Evolutionary conservation across 768 basidiomycete species (phyloP).

Genomic region (Russula foetens): DNA sequence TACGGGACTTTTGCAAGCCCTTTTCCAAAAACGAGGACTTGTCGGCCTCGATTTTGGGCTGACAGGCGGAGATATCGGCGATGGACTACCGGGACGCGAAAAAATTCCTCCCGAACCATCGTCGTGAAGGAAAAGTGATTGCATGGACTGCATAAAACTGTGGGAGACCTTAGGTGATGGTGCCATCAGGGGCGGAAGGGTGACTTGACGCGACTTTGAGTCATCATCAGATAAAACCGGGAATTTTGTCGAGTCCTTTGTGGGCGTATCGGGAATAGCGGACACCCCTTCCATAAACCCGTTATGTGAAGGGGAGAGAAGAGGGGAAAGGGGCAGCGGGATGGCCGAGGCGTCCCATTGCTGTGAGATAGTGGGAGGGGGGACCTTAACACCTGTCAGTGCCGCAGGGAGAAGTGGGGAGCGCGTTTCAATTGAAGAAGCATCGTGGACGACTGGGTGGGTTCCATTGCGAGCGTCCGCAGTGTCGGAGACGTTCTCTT

Average conservation of each 20-base stretch:
- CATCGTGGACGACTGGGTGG: not conserved
- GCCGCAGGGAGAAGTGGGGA: not conserved
- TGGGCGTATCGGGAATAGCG: not conserved
- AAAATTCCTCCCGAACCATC: not conserved
- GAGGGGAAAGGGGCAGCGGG: not conserved
- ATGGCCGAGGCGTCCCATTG: not conserved
- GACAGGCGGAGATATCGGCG: not conserved
- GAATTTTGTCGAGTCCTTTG: not conserved
- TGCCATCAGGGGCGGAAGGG: not conserved
- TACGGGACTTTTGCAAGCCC: not conserved
- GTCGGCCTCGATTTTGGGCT: not conserved
- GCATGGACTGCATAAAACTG: not conserved
- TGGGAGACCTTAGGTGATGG: not conserved
- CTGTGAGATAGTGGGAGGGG: not conserved
- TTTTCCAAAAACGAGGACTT: constrained; percentile 1
- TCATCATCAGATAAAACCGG: not conserved
- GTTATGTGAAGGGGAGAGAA: not conserved
- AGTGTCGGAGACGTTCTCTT: not conserved
- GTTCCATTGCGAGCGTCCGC: not conserved
- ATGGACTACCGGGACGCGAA: not conserved
- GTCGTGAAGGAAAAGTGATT: not conserved
- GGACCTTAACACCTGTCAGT: not conserved
- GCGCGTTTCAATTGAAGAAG: not conserved
- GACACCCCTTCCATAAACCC: not conserved
- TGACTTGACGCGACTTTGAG: not conserved